Evolutionary conservation across 345 rosid species (phyloP).

Genomic region (Boechera stricta): DNA sequence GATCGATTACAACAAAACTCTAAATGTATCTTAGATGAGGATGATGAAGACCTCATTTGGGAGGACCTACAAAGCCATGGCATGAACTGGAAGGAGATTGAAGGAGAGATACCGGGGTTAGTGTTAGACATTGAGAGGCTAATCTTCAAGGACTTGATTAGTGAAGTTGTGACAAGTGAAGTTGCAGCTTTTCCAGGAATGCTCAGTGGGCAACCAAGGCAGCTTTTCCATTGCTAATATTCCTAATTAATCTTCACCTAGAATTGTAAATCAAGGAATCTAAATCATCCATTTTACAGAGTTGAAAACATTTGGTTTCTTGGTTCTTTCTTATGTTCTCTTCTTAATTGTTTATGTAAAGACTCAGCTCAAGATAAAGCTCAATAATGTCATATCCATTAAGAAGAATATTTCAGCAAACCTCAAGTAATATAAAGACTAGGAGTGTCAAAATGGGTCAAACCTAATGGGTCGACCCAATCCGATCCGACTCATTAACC

Average conservation of each 20-base stretch:
- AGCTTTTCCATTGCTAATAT: conserved; percentile 54
- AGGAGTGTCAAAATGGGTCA: too few species aligned
- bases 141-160: conserved; percentile 86
- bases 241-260: conserved; percentile 34
- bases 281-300: conserved; percentile 37
- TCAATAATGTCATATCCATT: conserved; percentile 7
- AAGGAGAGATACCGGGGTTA: conserved; percentile 60
- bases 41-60: conserved; percentile 57
- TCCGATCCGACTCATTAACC: too few species aligned
- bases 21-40: conserved; percentile 55
- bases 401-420: conserved; percentile 6
- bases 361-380: conserved; percentile 31
- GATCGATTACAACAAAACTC: conserved; percentile 59
- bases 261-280: conserved; percentile 38
- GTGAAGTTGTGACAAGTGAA: conserved; percentile 62
- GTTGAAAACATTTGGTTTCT: conserved; percentile 37
- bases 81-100: conserved; percentile 54
- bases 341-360: conserved; percentile 29
- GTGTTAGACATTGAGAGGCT: conserved; percentile 73
- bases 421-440: conserved; percentile 16
- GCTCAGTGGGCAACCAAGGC: conserved; percentile 54
- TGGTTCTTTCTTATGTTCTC: conserved; percentile 34
- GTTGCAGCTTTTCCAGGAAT: conserved; percentile 46
- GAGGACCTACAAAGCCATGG: conserved; percentile 61
- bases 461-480: too few species aligned